These are phyloP conservation scores for Diophrys appendiculata DNA, from an alignment of 73 alveolate species.

Conservation along the genomic window DNA sequence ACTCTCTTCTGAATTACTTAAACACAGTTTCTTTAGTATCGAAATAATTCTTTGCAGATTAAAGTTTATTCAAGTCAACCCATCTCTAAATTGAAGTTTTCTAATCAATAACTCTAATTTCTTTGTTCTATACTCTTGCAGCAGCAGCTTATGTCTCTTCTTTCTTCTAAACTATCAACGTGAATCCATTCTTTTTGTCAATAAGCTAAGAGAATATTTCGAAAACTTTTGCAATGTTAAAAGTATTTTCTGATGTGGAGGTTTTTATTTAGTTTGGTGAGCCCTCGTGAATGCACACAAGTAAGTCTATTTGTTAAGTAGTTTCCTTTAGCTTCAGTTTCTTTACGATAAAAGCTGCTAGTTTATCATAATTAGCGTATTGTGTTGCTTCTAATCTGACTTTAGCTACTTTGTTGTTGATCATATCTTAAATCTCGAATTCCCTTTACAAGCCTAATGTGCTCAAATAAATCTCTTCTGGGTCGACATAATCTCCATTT, in stretches of 20 bases:
- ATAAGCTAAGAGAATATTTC: not conserved
- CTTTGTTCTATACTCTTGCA: too few species aligned
- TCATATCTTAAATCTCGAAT: not conserved
- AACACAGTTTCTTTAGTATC: too few species aligned
- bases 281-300: too few species aligned
- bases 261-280: too few species aligned
- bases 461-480: not conserved
- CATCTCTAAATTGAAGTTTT: too few species aligned
- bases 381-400: not conserved
- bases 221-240: not conserved
- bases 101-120: too few species aligned
- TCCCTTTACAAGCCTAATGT: not conserved
- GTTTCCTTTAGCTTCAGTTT: not conserved
- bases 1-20: too few species aligned
- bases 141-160: too few species aligned
- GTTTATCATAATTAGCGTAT: not conserved
- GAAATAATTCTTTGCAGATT: too few species aligned
- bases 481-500: not conserved
- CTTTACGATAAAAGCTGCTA: not conserved
- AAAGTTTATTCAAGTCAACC: too few species aligned
- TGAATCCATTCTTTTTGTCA: not conserved
- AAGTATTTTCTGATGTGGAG: not conserved
- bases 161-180: not conserved
- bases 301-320: not conserved
- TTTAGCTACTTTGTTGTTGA: not conserved